phyloP scores from a whole-genome alignment of 1,284 basidiomycete genomes.

The Vanrija pseudolonga region DNA sequence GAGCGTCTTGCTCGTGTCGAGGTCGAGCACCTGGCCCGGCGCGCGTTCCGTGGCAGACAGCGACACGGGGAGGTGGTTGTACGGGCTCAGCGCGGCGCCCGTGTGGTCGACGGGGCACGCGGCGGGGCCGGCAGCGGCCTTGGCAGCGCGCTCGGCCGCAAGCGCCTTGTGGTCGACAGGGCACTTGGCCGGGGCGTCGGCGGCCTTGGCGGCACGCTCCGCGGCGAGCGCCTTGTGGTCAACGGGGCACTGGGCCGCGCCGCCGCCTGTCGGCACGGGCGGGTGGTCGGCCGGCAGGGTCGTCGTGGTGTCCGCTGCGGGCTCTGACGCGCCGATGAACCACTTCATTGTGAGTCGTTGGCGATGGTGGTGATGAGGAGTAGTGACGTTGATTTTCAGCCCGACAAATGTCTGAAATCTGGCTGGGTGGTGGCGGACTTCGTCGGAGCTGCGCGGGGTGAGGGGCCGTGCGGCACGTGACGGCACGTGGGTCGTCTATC shows the following conservation, averaged over 20 bases:
- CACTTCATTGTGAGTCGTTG: constrained; percentile 29
- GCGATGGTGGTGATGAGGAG: not conserved
- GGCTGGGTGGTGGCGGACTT: not conserved
- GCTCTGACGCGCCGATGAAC: constrained; percentile 25
- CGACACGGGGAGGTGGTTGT: constrained; percentile 83
- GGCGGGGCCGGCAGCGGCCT: constrained; percentile 41
- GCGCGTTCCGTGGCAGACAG: constrained; percentile 53
- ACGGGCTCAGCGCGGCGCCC: constrained; percentile 59
- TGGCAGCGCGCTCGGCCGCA: not conserved
- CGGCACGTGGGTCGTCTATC: not conserved
- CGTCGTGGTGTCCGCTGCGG: constrained; percentile 7
- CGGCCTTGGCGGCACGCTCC: constrained; percentile 3
- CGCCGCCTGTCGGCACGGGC: constrained; percentile 15
- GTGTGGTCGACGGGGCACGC: constrained; percentile 46
- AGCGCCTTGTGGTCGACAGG: constrained; percentile 18
- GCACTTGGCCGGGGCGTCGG: constrained; percentile 7
- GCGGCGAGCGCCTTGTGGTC: constrained; percentile 16
- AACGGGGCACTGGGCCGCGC: constrained; percentile 28
- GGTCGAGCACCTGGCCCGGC: constrained; percentile 50
- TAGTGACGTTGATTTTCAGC: not conserved
- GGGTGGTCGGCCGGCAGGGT: constrained; percentile 29
- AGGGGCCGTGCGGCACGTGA: not conserved
- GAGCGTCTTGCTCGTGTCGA: constrained; percentile 71
- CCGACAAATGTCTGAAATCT: not conserved
- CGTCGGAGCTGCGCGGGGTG: no score